These are phyloP conservation scores for Colletotrichum brevisporum DNA, from an alignment of 2,329 filamentous ascomycete genomes.

Conservation along the genomic window DNA sequence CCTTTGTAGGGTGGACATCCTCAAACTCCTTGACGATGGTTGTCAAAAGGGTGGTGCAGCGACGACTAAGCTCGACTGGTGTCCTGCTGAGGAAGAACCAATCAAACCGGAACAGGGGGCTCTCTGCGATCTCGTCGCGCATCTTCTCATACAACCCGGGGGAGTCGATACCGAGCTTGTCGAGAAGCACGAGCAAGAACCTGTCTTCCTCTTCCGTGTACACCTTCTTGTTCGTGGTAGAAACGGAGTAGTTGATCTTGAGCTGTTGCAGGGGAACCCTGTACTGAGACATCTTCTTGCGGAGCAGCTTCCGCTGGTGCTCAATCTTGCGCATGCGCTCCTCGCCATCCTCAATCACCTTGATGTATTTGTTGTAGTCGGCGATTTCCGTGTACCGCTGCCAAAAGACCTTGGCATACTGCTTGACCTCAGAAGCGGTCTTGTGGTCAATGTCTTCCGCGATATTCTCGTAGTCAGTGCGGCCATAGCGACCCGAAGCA, in stretches of 20 bases:
- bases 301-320: constrained; percentile 91
- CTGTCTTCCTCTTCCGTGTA: constrained; percentile 99
- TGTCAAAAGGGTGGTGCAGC: constrained; percentile 94
- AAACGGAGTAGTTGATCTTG: constrained; percentile 99
- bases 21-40: constrained; percentile 97
- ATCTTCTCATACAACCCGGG: constrained; percentile 94
- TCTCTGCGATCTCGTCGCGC: constrained; percentile 96
- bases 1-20: constrained; percentile 67
- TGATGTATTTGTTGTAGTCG: constrained; percentile 90
- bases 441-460: constrained; percentile 94
- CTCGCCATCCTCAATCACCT: constrained; percentile 92
- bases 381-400: constrained; percentile 91
- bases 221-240: constrained; percentile 99
- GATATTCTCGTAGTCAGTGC: constrained; percentile 87
- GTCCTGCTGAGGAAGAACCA: constrained; percentile 99
- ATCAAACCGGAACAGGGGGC: constrained; percentile 95
- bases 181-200: constrained; percentile 92
- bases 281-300: constrained; percentile 96
- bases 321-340: constrained; percentile 90
- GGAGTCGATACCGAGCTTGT: constrained; percentile 91
- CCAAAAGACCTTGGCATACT: constrained; percentile 97
- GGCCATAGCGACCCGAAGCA: constrained; percentile 92
- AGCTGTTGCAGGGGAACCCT: constrained; percentile 98
- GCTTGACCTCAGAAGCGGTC: constrained; percentile 84
- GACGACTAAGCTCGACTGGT: constrained; percentile 89